Base-by-base conservation (phyloP, 148 eudicot species). In the Vaccinium darrowii region DNA sequence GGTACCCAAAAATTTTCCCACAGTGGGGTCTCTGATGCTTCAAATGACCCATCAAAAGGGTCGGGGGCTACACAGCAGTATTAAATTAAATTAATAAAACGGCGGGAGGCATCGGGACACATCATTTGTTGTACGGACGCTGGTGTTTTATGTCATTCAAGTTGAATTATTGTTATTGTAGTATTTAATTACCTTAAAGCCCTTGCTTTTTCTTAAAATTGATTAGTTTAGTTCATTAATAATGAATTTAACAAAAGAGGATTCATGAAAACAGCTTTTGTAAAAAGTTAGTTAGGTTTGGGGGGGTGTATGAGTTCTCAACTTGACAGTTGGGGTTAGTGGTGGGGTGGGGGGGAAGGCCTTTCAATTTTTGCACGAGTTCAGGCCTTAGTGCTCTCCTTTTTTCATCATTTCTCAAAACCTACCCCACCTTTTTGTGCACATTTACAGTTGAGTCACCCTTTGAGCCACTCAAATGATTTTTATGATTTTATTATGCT, bases 61-160 rank as follows among this genome's bases (percentile, higher is more conserved):
- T 36, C 3, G 2, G 39, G 39, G 39, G 39, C 39, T 2, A 36
- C 39, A 36, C 21, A 58, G 18, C 23, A 7, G 65, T 19, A 60
- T 60, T 60, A 60, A 60, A 18, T 19, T 16, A 60, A 43, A 7
- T 6, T 15, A 30, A 47, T 11, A 23, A 30, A 23, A 85, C 73
- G 71, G 87, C 25, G 57, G 77, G 84, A 85, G 76, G 82, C 87
- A 85, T 12, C 54, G 89, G 80, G 89, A 50, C 76, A 83, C 86
- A 80, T 88, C 81, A 85, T 85, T 82, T 33, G 75, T 82, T 65
- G 89, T 88, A 85, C 89, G 89, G 86, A 67, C 80, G 19, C 5
- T 27, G 76, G 5, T 65, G 54, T 0, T 43, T 62, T 19, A 81
- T 5, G 60, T 85, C 62, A 62, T 53, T 53, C 13, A 11, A 78